Base-by-base conservation (phyloP, 1,284 basidiomycete species). In the Pseudozyma tsukubaensis region DNA sequence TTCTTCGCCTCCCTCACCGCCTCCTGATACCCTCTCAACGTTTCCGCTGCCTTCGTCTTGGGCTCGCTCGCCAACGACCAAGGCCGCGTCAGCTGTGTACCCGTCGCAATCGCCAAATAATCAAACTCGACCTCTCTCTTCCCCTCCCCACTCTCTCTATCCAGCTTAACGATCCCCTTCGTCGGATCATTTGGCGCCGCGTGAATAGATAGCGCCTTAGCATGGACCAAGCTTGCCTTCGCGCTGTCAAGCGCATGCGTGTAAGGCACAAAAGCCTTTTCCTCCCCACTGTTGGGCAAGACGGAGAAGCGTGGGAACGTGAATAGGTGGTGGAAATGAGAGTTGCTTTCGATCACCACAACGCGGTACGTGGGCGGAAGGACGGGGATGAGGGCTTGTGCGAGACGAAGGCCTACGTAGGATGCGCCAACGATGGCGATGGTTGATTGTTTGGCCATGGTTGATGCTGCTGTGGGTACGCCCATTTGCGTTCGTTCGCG, bases 161-260 rank as follows among this genome's bases (percentile, higher is more conserved):
- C 72, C 6, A 75, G 60, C 44, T 68, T 52, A 12, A 75, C 19
- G 5, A 39, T 50, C 3, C 68, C 65, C 4, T 21, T 49, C 4
- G 32, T 36, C 12, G 47, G 11, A 32, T 53, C 48, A 0, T 21
- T 8, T 0, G 45, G 13, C 3, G 14, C n/a, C 0, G 42, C 6
- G 8, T 66, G 72, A 10, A 74, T 59, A 0, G 62, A 51, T 4
- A 74, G 44, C 10, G 72, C 72, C 14, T 45, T 50, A 12, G 72
- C 72, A 14, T 71, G 72, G 3, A 75, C 29, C 14, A 67, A 51
- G 3, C 39, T 18, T 2, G 35, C 63, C 14, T 69, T 49, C 4
- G 34, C 36, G 1, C 36, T 34, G 9, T 51, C 58, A 87, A 92
- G 94, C 89, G 94, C 92, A 64, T 77, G 64, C 7, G 77, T 75